Evolutionary conservation across 352 stramenopile genomes (phyloP), one percentile per base, ranked within the genome.

Genomic region (Aphanomyces invadans): DNA sequence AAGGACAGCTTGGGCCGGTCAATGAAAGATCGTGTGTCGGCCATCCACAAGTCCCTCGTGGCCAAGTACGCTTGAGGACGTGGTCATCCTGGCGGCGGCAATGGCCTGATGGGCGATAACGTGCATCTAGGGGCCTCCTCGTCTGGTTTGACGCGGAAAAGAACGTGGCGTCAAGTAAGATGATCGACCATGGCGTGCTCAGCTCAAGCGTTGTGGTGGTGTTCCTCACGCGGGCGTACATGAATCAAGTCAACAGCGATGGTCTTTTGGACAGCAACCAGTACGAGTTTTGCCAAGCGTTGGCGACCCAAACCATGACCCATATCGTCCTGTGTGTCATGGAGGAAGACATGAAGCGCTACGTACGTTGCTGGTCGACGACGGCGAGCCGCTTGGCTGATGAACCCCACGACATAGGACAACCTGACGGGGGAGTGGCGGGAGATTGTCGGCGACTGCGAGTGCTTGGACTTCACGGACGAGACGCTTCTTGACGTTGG

Each of bases 231-330:
- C 29, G 60, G 4, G 23, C 26, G 21, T 67, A 67, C 21, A 67
- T 67, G 60, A 67, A 67, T 33, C 49, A 57, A 44, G 60, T 67
- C 60, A 67, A 67, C 60, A 67, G 60, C 60, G 60, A 67, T 33
- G 60, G 60, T 3, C 60, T 57, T n/a, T 51, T 67, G 26, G 60
- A 67, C 7, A 67, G 39, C 31, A 57, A 26, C 38, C 60, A 67
- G 33, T 52, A 67, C 28, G 60, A 67, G 42, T 67, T 67, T 26
- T 57, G 38, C 7, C 60, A 57, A 2, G 60, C 60, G 28, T 23
- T 67, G 0, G 12, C n/a, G 5, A 57, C 23, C 4, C 48, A 67
- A 28, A 57, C 42, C 3, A 28, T 67, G 3, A 32, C 25, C 2
- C 60, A 51, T 3, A 67, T 67, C 19, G 3, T 67, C 2, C 38